These are phyloP conservation scores for Ganoderma lingzhi DNA, from an alignment of 1,284 basidiomycete genomes.

Conservation along the genomic window DNA sequence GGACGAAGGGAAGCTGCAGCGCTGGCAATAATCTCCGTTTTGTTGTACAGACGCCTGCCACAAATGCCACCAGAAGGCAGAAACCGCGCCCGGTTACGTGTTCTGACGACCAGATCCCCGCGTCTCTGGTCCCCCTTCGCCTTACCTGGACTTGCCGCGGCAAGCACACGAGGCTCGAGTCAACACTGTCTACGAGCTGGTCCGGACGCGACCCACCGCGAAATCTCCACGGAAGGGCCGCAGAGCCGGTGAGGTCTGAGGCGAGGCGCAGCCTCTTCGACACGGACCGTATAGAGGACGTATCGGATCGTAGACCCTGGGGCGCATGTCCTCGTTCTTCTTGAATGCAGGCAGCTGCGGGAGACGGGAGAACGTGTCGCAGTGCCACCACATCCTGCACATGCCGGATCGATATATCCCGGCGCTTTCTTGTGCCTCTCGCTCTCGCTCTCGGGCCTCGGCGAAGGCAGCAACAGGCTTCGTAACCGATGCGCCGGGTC, in stretches of 20 bases:
- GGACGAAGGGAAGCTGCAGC: conserved; percentile 21
- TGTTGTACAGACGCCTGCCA: conserved; percentile 23
- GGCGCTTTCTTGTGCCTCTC: conserved; percentile 14
- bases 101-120: conserved; percentile 18
- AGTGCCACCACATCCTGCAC: conserved; percentile 22
- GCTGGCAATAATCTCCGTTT: conserved; percentile 28
- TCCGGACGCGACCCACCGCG: conserved; percentile 15
- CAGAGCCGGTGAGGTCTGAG: conserved; percentile 19
- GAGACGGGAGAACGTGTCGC: conserved; percentile 18
- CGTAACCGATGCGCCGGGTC: conserved; percentile 16
- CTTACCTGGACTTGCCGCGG: conserved; percentile 28
- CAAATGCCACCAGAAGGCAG: conserved; percentile 23
- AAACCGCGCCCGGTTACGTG: conserved; percentile 30
- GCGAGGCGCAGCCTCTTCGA: conserved; percentile 21
- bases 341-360: conserved; percentile 11
- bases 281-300: conserved; percentile 18
- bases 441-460: neutral
- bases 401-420: conserved; percentile 23
- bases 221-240: conserved; percentile 30
- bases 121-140: conserved; percentile 12
- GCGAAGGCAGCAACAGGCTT: conserved; percentile 11
- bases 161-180: conserved; percentile 26
- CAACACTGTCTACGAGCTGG: conserved; percentile 9
- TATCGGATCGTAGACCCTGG: conserved; percentile 24
- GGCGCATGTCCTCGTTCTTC: conserved; percentile 19